phyloP scores from a whole-genome alignment of 1,284 basidiomycete species.

The Puccinia triticina region DNA sequence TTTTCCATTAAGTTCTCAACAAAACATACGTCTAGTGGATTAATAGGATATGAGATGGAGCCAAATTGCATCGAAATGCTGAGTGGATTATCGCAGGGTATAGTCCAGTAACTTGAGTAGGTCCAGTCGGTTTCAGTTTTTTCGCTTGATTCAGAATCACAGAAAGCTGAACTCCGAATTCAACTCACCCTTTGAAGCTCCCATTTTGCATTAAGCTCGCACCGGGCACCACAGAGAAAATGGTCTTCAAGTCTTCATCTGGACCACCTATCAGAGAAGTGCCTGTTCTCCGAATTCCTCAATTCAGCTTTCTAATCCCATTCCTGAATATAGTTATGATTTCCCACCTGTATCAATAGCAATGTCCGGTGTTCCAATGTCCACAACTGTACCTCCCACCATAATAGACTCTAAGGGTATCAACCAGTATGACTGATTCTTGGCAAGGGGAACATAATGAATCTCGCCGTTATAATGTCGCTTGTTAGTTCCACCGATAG shows the following conservation, averaged over 20 bases:
- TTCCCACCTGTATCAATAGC: constrained; percentile 49
- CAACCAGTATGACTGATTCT: constrained; percentile 50
- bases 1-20: not conserved
- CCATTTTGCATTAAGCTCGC: constrained; percentile 28
- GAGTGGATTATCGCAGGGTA: constrained; percentile 39
- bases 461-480: constrained; percentile 42
- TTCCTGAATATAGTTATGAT: not conserved
- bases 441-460: constrained; percentile 44
- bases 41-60: constrained; percentile 38
- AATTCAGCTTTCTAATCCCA: not conserved
- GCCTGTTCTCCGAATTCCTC: not conserved
- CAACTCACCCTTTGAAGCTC: constrained; percentile 39
- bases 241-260: constrained; percentile 27
- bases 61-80: constrained; percentile 47
- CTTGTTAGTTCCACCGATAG: constrained; percentile 47
- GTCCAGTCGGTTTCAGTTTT: not conserved
- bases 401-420: constrained; percentile 37
- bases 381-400: constrained; percentile 27
- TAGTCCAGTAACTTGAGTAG: constrained; percentile 45
- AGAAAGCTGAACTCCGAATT: not conserved
- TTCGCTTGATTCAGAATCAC: not conserved
- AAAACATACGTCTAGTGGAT: constrained; percentile 43
- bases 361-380: constrained; percentile 47
- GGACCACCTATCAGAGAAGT: constrained; percentile 50
- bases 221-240: constrained; percentile 39